A percentile compares a stretch with the other conserved stretches of the same genome.
Evolutionary conservation across 768 basidiomycete genomes (phyloP).

Genomic region (Naganishia randhawae): DNA sequence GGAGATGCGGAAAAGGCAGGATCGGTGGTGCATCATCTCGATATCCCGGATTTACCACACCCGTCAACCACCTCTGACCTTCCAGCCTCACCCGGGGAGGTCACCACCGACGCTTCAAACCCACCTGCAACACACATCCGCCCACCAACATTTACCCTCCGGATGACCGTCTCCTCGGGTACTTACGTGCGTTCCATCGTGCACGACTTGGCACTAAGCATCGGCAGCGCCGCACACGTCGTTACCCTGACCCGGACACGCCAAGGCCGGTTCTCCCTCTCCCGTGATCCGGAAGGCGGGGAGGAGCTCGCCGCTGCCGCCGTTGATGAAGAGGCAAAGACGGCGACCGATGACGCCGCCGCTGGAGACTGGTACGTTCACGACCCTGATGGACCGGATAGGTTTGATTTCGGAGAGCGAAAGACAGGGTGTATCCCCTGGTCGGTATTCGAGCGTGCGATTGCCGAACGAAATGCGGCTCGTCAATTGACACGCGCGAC

Average conservation of each 20-base stretch:
- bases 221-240: constrained; percentile 88
- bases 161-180: constrained; percentile 91
- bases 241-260: constrained; percentile 83
- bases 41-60: constrained; percentile 32
- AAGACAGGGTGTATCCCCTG: constrained; percentile 56
- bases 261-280: constrained; percentile 68
- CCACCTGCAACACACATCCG: constrained; percentile 35
- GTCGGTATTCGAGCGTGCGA: constrained; percentile 45
- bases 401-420: constrained; percentile 39
- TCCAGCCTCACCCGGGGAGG: too few relatives aligned
- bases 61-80: constrained; percentile 2
- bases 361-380: constrained; percentile 21
- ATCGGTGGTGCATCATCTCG: constrained; percentile 3
- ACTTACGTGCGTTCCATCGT: constrained; percentile 96
- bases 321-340: constrained; percentile 17
- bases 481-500: background rate
- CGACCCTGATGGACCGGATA: constrained; percentile 23
- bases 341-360: background rate
- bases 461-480: constrained; percentile 62
- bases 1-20: background rate
- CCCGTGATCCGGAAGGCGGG: constrained; percentile 21
- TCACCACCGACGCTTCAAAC: constrained; percentile 33
- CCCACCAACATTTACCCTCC: constrained; percentile 77
- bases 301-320: constrained; percentile 17
- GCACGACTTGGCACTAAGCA: constrained; percentile 78